Evolutionary conservation across 2,329 filamentous ascomycete genomes (phyloP), one percentile per base, ranked within the genome.

Genomic region (Nemania serpens): DNA sequence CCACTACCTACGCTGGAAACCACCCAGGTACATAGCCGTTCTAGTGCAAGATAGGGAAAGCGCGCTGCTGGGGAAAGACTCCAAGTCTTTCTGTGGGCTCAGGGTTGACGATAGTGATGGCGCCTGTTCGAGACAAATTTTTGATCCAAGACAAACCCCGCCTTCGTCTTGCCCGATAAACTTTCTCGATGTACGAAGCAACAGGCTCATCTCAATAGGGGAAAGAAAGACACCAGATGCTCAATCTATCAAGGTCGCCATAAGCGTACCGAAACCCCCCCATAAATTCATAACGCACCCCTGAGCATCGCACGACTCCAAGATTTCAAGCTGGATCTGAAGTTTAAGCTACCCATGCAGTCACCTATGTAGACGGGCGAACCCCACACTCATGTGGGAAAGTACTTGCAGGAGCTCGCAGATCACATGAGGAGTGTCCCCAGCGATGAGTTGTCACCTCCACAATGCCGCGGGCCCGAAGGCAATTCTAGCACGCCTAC

Each of bases 401-500:
- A 55, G 58, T 61, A 63, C 57, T 63, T 65, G 61, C 61, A 59
- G 63, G 29, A 59, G 56, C 48, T 58, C 48, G 42, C 50, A 49
- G 61, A 63, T 65, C 63, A 65, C 63, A 65, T 65, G 63, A 65
- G 63, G 50, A 59, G 42, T 36, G 53, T 48, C 57, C 48, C 45
- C 60, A 46, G 55, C 55, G 63, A 63, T 63, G 63, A 58, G 61
- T 61, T 65, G 61, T 63, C 63, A 63, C 61, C 63, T 65, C 63
- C 63, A 61, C 63, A 63, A 47, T 54, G 53, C 51, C 45, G 45
- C 50, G 51, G 55, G 51, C 51, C 55, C 39, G 46, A 57, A 39
- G 43, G 50, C 54, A 47, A 34, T 48, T 55, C 48, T 46, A 55
- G 57, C 39, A 51, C 17, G 33, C 37, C 45, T 55, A 36, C 42